Conservation (phyloP, 164 flowering plant genomes). For the Vitis labrusca region DNA sequence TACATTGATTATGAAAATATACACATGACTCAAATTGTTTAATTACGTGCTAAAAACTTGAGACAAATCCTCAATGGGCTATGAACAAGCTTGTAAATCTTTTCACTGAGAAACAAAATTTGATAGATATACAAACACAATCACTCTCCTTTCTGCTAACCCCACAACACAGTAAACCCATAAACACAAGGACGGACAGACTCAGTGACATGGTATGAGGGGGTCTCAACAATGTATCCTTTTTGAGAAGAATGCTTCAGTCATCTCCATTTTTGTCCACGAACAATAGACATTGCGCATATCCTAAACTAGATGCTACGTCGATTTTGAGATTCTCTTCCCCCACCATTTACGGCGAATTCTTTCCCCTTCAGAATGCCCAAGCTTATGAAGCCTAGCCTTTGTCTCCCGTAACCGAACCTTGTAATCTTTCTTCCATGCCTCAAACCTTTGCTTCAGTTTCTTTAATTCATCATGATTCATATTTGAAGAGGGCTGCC, state of each 20-base stretch:
- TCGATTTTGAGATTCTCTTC: constrained; percentile 30
- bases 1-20: not conserved
- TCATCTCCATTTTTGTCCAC: not conserved
- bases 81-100: constrained; percentile 17
- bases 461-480: constrained; percentile 56
- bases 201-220: too few relatives aligned
- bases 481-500: constrained; percentile 21
- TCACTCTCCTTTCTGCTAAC: not conserved
- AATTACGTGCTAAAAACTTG: not conserved
- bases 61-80: constrained; percentile 5
- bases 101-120: constrained; percentile 19
- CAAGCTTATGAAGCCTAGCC: constrained; percentile 53
- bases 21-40: constrained; percentile 5
- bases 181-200: not conserved
- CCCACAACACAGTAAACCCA: constrained; percentile 5
- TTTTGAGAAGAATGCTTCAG: too few relatives aligned
- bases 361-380: constrained; percentile 41
- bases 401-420: constrained; percentile 59
- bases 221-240: too few relatives aligned
- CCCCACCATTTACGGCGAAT: constrained; percentile 78
- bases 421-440: constrained; percentile 88
- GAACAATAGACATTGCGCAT: not conserved
- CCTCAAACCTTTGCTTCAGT: constrained; percentile 55
- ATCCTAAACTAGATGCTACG: constrained; percentile 6
- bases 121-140: constrained; percentile 20